These are phyloP conservation scores for Earliella scabrosa DNA, from an alignment of 1,284 basidiomycete genomes.

Conservation along the genomic window DNA sequence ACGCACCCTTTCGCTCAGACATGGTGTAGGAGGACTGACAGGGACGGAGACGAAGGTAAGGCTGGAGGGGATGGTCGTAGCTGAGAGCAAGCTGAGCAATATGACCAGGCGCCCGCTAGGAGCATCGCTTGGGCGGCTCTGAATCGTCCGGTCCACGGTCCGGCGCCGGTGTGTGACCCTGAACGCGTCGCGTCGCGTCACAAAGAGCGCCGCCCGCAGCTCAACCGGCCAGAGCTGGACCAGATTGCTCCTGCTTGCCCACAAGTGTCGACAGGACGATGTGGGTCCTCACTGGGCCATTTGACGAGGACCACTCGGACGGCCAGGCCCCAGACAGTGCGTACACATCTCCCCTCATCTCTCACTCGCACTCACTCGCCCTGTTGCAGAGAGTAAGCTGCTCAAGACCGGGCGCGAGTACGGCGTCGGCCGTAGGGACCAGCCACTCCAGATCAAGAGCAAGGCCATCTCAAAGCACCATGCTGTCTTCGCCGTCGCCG, in stretches of 20 bases:
- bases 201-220: too few species aligned
- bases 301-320: conserved; percentile 46
- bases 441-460: conserved; percentile 50
- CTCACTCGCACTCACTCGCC: neutral
- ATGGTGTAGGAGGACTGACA: conserved; percentile 43
- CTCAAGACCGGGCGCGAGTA: conserved; percentile 61
- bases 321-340: conserved; percentile 43
- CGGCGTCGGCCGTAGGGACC: conserved; percentile 55
- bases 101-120: too few species aligned
- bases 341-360: conserved; percentile 12
- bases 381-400: conserved; percentile 57
- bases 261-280: conserved; percentile 31
- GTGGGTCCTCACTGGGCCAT: conserved; percentile 58
- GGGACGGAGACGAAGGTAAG: neutral
- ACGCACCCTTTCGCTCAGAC: conserved; percentile 86
- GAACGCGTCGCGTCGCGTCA: neutral
- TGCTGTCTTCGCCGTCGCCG: conserved; percentile 55
- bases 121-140: too few species aligned
- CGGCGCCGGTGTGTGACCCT: too few species aligned
- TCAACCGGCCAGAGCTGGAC: too few species aligned
- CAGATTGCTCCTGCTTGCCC: neutral
- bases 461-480: conserved; percentile 67
- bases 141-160: too few species aligned
- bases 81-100: neutral
- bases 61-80: neutral